Evolutionary conservation across 305 asterid genomes (phyloP).

Genomic region (Fraxinus velutina): DNA sequence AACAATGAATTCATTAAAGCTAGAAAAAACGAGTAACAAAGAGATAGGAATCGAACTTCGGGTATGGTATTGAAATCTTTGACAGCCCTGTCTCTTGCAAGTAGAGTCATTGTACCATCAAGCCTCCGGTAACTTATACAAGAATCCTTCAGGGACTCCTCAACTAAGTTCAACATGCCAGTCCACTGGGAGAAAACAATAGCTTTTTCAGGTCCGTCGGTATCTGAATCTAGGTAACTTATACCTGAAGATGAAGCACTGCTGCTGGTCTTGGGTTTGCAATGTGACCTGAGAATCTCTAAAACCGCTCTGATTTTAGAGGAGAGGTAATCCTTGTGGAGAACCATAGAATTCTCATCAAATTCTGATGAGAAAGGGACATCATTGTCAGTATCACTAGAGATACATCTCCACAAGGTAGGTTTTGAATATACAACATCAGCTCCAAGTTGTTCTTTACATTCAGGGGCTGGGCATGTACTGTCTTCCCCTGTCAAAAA

Average conservation of each 20-base stretch:
- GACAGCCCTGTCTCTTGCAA: constrained; percentile 91
- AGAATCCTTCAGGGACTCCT: constrained; percentile 57
- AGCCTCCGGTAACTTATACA: constrained; percentile 68
- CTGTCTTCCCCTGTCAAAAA: constrained; percentile 79
- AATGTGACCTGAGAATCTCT: constrained; percentile 54
- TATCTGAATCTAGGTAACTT: constrained; percentile 29
- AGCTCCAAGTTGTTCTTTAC: constrained; percentile 84
- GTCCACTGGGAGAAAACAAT: constrained; percentile 98
- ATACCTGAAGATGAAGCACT: constrained; percentile 42
- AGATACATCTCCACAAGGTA: constrained; percentile 56
- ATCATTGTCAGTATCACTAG: constrained; percentile 45
- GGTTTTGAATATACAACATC: constrained; percentile 71
- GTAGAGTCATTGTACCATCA: constrained; percentile 92
- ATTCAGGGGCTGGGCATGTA: constrained; percentile 73
- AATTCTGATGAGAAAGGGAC: constrained; percentile 32
- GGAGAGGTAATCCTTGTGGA: constrained; percentile 58
- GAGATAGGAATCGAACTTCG: constrained; percentile 51
- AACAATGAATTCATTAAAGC: not conserved
- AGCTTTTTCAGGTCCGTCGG: constrained; percentile 60
- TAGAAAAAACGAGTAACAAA: constrained; percentile 9
- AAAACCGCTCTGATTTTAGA: constrained; percentile 77
- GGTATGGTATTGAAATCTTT: constrained; percentile 83
- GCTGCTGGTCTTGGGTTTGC: constrained; percentile 39
- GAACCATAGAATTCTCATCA: constrained; percentile 46
- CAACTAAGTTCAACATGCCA: constrained; percentile 85